phyloP scores from a whole-genome alignment of 306 rosid genomes.

The Cucurbita ficifolia region DNA sequence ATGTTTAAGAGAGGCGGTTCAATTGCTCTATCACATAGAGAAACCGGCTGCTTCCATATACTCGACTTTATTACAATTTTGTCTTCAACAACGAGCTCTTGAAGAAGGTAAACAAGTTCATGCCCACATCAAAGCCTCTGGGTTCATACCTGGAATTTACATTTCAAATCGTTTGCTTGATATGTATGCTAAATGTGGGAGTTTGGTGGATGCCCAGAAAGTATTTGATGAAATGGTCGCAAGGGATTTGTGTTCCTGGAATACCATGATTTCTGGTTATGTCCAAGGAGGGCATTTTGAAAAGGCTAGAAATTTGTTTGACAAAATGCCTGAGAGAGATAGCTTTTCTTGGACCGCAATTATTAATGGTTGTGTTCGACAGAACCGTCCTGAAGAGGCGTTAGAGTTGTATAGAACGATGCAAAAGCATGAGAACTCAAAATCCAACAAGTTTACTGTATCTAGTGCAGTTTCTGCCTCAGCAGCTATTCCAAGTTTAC shows the following conservation, averaged over 20 bases:
- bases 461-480: constrained; percentile 49
- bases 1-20: constrained; percentile 41
- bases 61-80: constrained; percentile 28
- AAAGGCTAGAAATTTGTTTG: constrained; percentile 40
- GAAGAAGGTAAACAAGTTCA: constrained; percentile 37
- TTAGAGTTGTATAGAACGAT: constrained; percentile 38
- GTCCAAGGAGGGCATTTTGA: constrained; percentile 30
- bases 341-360: constrained; percentile 49
- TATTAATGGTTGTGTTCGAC: constrained; percentile 35
- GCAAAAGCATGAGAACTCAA: constrained; percentile 28
- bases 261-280: constrained; percentile 46
- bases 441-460: constrained; percentile 30
- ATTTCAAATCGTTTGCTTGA: constrained; percentile 36
- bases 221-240: constrained; percentile 44
- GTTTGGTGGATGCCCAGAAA: constrained; percentile 32
- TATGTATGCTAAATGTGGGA: constrained; percentile 43
- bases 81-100: constrained; percentile 37
- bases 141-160: constrained; percentile 29
- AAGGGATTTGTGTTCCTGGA: constrained; percentile 61
- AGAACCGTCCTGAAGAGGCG: constrained; percentile 30
- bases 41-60: constrained; percentile 33
- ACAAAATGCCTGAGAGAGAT: constrained; percentile 52
- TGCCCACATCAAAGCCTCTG: constrained; percentile 37
- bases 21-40: constrained; percentile 9
- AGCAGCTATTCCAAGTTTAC: constrained; percentile 30